These are phyloP conservation scores for Scheffersomyces coipomensis DNA, from an alignment of 805 yeast species.

Conservation along the genomic window DNA sequence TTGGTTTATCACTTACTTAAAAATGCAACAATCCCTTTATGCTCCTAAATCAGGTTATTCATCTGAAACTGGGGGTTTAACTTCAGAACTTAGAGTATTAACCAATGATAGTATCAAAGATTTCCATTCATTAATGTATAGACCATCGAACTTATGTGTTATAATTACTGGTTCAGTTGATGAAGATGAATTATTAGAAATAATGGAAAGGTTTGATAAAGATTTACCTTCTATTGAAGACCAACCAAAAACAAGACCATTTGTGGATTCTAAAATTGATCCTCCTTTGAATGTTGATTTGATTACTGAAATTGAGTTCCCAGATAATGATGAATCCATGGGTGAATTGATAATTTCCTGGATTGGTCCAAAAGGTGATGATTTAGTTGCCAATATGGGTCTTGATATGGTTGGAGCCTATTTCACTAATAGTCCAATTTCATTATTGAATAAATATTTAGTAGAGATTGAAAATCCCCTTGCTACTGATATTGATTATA, in stretches of 20 bases:
- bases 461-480: constrained; percentile 82
- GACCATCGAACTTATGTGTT: constrained; percentile 81
- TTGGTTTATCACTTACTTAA: constrained; percentile 62
- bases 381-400: constrained; percentile 60
- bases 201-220: constrained; percentile 62
- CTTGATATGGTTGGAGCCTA: constrained; percentile 70
- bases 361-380: constrained; percentile 71
- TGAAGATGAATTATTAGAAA: constrained; percentile 62
- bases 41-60: constrained; percentile 72
- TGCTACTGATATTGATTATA: constrained; percentile 67
- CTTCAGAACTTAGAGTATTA: constrained; percentile 70
- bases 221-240: constrained; percentile 46
- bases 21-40: constrained; percentile 57
- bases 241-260: constrained; percentile 58
- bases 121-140: constrained; percentile 70
- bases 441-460: constrained; percentile 66
- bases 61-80: constrained; percentile 91
- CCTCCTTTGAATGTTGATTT: constrained; percentile 39
- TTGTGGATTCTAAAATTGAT: constrained; percentile 63
- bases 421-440: constrained; percentile 73
- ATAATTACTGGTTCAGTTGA: constrained; percentile 86
- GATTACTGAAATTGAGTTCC: constrained; percentile 65
- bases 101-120: constrained; percentile 70
- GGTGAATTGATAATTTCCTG: constrained; percentile 76
- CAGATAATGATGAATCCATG: constrained; percentile 83